phyloP scores from a whole-genome alignment of 1,139 yeast species.

The Candida sp. region DNA sequence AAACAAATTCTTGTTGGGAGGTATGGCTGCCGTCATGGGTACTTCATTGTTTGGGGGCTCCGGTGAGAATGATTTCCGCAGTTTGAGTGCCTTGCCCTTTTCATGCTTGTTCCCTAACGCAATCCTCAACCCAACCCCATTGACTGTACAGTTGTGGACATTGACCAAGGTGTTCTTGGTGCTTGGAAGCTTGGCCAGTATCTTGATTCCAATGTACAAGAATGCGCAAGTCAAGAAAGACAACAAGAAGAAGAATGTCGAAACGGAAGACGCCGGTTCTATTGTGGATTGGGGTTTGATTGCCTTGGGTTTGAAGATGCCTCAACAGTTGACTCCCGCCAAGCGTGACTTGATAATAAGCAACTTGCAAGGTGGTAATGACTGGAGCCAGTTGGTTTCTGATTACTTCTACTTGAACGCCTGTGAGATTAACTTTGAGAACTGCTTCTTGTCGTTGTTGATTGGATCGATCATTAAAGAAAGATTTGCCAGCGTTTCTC shows the following conservation, averaged over 20 bases:
- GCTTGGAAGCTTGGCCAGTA: slow-evolving; percentile 26
- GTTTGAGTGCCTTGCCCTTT: slow-evolving; percentile 42
- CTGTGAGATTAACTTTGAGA: slow-evolving; percentile 42
- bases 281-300: slow-evolving; percentile 28
- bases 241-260: not conserved
- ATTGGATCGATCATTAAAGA: slow-evolving; percentile 31
- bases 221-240: slow-evolving; percentile 5
- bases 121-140: slow-evolving; percentile 27
- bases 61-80: slow-evolving; percentile 41
- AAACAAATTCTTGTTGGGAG: slow-evolving; percentile 53
- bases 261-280: not conserved
- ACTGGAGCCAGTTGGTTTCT: slow-evolving; percentile 22
- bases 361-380: slow-evolving; percentile 26
- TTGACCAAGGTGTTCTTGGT: slow-evolving; percentile 30
- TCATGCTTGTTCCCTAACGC: slow-evolving; percentile 27
- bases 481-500: slow-evolving; percentile 23
- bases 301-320: slow-evolving; percentile 33
- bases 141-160: slow-evolving; percentile 29
- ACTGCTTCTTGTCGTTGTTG: slow-evolving; percentile 34
- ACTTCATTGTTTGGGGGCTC: slow-evolving; percentile 44
- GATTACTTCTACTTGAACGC: slow-evolving; percentile 35
- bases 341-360: slow-evolving; percentile 23
- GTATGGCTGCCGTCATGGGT: slow-evolving; percentile 60
- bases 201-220: slow-evolving; percentile 27
- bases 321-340: slow-evolving; percentile 21